These are phyloP conservation scores for Penicillium cinerascens DNA, from an alignment of 495 filamentous ascomycete genomes.

Conservation along the genomic window DNA sequence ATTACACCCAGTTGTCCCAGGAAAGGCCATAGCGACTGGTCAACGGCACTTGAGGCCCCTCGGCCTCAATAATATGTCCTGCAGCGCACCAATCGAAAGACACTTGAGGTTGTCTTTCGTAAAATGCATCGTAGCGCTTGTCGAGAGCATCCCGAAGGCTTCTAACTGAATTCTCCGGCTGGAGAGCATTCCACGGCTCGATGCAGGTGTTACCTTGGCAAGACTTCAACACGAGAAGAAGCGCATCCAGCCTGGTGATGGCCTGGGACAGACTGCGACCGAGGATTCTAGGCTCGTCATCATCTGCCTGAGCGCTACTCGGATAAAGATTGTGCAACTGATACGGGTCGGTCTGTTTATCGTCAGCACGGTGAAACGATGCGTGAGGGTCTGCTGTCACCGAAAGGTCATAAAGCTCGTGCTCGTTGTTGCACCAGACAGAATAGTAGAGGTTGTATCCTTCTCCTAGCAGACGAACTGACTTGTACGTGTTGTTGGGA, in stretches of 20 bases:
- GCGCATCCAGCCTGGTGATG: constrained; percentile 52
- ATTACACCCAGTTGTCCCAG: constrained; percentile 34
- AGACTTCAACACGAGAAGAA: constrained; percentile 62
- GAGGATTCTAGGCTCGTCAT: constrained; percentile 28
- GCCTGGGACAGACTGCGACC: constrained; percentile 45
- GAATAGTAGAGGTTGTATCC: constrained; percentile 60
- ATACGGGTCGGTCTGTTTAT: constrained; percentile 52
- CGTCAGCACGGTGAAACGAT: background rate
- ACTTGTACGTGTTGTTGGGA: constrained; percentile 63
- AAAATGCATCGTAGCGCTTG: constrained; percentile 54
- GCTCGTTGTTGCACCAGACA: constrained; percentile 63
- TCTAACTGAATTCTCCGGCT: constrained; percentile 44
- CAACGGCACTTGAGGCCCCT: constrained; percentile 50
- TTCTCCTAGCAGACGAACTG: constrained; percentile 51
- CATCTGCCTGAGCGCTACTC: constrained; percentile 9
- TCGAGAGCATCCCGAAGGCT: constrained; percentile 41
- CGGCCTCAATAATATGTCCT: constrained; percentile 58
- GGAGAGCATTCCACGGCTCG: constrained; percentile 57
- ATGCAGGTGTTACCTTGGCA: constrained; percentile 56
- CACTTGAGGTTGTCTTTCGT: constrained; percentile 47
- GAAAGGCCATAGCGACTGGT: constrained; percentile 29
- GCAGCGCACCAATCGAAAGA: constrained; percentile 55
- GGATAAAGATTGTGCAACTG: constrained; percentile 58
- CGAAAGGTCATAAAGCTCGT: constrained; percentile 61
- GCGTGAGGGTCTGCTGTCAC: constrained; percentile 22